Conservation (phyloP, 768 basidiomycete species). For the Mycena indigotica region DNA sequence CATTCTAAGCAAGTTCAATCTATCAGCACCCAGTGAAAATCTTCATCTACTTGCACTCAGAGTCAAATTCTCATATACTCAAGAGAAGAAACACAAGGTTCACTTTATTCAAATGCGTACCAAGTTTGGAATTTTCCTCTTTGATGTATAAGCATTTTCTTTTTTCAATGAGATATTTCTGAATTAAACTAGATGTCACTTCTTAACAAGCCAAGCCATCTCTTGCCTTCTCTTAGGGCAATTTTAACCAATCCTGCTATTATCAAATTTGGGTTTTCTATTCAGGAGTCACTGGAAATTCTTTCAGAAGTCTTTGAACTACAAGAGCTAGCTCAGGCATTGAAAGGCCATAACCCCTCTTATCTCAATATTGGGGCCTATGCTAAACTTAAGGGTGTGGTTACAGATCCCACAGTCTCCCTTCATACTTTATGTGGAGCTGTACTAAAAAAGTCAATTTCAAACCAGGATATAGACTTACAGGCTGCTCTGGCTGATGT, state of each 20-base stretch:
- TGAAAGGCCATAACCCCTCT: background rate
- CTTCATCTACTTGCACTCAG: background rate
- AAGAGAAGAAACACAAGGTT: background rate
- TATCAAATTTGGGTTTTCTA: background rate
- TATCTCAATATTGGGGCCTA: constrained; percentile 1
- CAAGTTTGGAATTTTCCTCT: background rate
- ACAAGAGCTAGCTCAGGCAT: background rate
- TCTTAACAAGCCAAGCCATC: background rate
- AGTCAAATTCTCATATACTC: background rate
- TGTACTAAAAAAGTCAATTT: background rate
- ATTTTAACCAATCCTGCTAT: constrained; percentile 6
- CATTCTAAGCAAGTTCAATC: background rate
- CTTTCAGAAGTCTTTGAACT: background rate
- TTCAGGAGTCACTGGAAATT: background rate
- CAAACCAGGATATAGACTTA: background rate
- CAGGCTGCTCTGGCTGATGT: background rate
- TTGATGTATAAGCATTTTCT: background rate
- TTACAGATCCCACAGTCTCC: background rate
- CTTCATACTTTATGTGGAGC: constrained; percentile 6
- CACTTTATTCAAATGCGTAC: background rate
- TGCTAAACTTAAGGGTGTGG: background rate
- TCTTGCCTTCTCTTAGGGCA: constrained; percentile 5
- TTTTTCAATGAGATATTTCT: background rate
- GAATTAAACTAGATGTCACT: background rate
- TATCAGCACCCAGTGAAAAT: background rate